phyloP scores from a whole-genome alignment of 2,329 filamentous ascomycete species.

The Penicillium glabrum region DNA sequence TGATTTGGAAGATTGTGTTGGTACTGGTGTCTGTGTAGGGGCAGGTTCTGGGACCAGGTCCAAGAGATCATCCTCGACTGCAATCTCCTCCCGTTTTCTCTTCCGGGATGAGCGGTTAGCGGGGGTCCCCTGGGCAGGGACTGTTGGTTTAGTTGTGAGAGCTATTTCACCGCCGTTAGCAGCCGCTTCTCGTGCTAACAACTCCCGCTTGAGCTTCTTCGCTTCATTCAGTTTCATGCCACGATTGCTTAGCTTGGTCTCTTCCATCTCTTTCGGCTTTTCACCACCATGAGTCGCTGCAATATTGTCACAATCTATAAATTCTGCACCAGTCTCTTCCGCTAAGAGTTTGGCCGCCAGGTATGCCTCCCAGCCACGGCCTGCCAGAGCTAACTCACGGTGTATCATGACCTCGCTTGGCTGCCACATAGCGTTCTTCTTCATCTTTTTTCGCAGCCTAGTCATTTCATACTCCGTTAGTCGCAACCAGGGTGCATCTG shows the following conservation, averaged over 20 bases:
- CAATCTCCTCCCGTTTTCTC: conserved; percentile 55
- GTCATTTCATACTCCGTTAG: conserved; percentile 69
- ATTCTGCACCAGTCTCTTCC: conserved; percentile 52
- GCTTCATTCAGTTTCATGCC: conserved; percentile 62
- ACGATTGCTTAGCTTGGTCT: conserved; percentile 56
- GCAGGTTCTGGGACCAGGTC: neutral
- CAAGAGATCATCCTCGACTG: conserved; percentile 26
- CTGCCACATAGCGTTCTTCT: conserved; percentile 70
- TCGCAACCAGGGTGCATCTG: conserved; percentile 62
- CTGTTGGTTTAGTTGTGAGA: conserved; percentile 2
- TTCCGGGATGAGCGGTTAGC: conserved; percentile 42
- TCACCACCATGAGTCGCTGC: conserved; percentile 43
- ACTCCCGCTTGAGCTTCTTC: conserved; percentile 61
- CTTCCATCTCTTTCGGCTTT: conserved; percentile 40
- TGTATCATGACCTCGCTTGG: conserved; percentile 67
- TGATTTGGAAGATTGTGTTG: conserved; percentile 1
- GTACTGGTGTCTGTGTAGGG: neutral
- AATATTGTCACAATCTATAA: conserved; percentile 57
- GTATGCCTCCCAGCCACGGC: conserved; percentile 55
- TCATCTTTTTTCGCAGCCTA: conserved; percentile 66
- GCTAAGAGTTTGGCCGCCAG: conserved; percentile 52
- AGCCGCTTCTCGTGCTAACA: conserved; percentile 49
- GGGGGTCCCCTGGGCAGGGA: conserved; percentile 19
- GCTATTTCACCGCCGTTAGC: conserved; percentile 25
- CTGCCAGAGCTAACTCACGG: conserved; percentile 60